Evolutionary conservation across 2,329 filamentous ascomycete genomes (phyloP).

Genomic region (Diplodia scrobiculata): DNA sequence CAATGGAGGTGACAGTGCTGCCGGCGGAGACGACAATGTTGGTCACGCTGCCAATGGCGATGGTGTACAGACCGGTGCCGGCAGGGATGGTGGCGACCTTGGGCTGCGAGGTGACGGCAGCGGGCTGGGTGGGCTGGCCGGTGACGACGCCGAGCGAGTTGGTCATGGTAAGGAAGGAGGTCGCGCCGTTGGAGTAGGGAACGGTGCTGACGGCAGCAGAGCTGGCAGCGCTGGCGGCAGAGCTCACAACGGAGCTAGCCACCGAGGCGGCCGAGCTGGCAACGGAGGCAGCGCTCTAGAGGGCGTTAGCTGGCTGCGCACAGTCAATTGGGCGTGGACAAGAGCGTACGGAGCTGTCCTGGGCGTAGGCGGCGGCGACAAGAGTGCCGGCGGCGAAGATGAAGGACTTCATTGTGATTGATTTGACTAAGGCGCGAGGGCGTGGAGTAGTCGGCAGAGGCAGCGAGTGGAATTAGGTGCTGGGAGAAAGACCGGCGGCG

Average conservation of each 20-base stretch:
- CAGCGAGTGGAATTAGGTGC: constrained; percentile 24
- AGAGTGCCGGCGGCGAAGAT: constrained; percentile 27
- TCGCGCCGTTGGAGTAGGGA: constrained; percentile 36
- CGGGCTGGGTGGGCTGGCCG: constrained; percentile 39
- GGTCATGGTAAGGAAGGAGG: constrained; percentile 38
- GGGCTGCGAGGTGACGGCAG: constrained; percentile 33
- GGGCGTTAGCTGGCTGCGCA: neutral
- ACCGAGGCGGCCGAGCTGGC: constrained; percentile 10
- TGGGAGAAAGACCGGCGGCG: neutral
- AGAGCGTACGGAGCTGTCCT: constrained; percentile 22
- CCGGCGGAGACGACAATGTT: constrained; percentile 41
- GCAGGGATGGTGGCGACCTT: constrained; percentile 42
- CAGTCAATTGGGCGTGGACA: neutral
- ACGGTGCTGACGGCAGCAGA: constrained; percentile 16
- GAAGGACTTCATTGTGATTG: constrained; percentile 27
- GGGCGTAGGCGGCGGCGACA: constrained; percentile 27
- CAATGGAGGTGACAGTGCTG: constrained; percentile 40
- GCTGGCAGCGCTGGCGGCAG: neutral
- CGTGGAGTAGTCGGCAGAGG: neutral
- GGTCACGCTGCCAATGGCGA: constrained; percentile 36
- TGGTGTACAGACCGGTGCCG: constrained; percentile 41
- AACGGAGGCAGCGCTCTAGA: constrained; percentile 2
- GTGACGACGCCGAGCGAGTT: constrained; percentile 43
- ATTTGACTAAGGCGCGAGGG: neutral
- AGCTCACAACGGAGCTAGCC: constrained; percentile 1